Evolutionary conservation across 495 filamentous ascomycete genomes (phyloP).

Genomic region (Podospora pseudoanserina): DNA sequence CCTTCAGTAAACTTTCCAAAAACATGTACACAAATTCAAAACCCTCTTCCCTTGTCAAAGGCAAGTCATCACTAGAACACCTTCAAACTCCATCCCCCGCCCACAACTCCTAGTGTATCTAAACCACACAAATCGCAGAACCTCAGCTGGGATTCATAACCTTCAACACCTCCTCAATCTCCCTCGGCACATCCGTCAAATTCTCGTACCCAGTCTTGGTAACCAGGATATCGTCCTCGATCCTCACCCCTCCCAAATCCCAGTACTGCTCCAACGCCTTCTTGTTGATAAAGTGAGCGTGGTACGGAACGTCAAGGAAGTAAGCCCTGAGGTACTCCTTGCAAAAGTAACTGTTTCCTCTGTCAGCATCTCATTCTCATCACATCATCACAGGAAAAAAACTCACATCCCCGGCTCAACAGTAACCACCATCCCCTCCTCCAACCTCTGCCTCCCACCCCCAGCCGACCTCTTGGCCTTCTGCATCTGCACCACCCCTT

Average conservation of each 20-base stretch:
- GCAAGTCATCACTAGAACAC: no score
- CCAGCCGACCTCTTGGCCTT: constrained; percentile 3
- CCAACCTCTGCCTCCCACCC: constrained; percentile 41
- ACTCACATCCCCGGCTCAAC: constrained; percentile 79
- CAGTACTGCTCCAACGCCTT: constrained; percentile 67
- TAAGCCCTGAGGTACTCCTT: constrained; percentile 56
- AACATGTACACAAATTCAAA: no score
- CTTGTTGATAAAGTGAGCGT: constrained; percentile 69
- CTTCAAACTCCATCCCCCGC: no score
- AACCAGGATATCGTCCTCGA: constrained; percentile 88
- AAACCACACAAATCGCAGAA: background rate
- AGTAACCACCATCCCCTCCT: constrained; percentile 74
- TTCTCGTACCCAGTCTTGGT: constrained; percentile 76
- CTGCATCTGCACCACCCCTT: constrained; percentile 1
- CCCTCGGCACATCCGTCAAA: constrained; percentile 79
- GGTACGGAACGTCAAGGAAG: constrained; percentile 59
- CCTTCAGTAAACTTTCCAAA: no score
- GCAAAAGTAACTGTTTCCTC: constrained; percentile 55
- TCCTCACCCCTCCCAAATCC: constrained; percentile 78
- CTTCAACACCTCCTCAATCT: constrained; percentile 46
- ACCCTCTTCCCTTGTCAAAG: no score
- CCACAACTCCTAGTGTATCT: background rate
- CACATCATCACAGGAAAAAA: background rate
- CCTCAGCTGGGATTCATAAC: constrained; percentile 25
- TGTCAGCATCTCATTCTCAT: background rate